phyloP scores from a whole-genome alignment of 176 grass and related monocot genomes.

The Musa acuminata region DNA sequence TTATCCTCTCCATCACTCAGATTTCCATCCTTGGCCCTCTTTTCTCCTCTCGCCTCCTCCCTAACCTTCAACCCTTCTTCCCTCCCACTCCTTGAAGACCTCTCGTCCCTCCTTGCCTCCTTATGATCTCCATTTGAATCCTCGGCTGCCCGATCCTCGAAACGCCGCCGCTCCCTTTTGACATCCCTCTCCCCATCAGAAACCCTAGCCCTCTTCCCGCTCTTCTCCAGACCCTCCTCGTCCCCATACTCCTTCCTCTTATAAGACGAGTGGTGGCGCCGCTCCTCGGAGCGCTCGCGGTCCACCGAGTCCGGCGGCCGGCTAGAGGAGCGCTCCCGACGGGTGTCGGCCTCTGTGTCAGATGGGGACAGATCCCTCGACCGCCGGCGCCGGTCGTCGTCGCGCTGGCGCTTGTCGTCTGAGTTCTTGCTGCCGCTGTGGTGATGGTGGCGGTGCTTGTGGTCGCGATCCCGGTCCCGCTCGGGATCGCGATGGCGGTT shows the following conservation, averaged over 20 bases:
- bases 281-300: constrained; percentile 34
- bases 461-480: constrained; percentile 30
- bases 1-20: constrained; percentile 3
- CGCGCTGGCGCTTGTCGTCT: constrained; percentile 14
- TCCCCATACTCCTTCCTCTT: constrained; percentile 34
- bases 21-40: neutral
- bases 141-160: constrained; percentile 4
- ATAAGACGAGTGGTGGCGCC: constrained; percentile 31
- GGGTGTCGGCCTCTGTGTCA: constrained; percentile 15
- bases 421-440: constrained; percentile 20
- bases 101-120: constrained; percentile 8
- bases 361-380: neutral
- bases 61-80: neutral
- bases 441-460: constrained; percentile 15
- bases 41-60: constrained; percentile 6
- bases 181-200: constrained; percentile 4
- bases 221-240: constrained; percentile 15
- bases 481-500: constrained; percentile 31
- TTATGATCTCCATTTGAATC: constrained; percentile 8
- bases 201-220: constrained; percentile 20
- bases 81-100: neutral
- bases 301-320: constrained; percentile 49
- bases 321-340: constrained; percentile 30
- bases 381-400: neutral
- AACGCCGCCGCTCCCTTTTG: constrained; percentile 19